Conservation (phyloP, 208 protist species). For the Crithidia acanthocephali region DNA sequence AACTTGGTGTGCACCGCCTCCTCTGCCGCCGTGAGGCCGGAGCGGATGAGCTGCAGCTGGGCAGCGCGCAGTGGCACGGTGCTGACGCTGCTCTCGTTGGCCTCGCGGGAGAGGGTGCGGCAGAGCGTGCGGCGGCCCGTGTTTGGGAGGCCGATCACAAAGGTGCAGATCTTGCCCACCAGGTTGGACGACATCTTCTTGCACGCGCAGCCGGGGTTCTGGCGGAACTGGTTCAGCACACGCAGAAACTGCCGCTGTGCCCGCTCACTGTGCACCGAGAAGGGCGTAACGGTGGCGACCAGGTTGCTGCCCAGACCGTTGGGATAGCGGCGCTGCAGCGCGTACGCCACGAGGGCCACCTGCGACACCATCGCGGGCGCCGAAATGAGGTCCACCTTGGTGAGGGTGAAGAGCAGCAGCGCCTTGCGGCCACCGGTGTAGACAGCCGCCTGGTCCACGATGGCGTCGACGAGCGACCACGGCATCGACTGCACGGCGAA, state of each 20-base stretch:
- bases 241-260: slow-evolving; percentile 59
- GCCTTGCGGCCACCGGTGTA: slow-evolving; percentile 71
- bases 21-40: slow-evolving; percentile 34
- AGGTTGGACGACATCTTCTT: slow-evolving; percentile 73
- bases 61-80: slow-evolving; percentile 73
- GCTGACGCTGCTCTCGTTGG: slow-evolving; percentile 62
- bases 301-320: slow-evolving; percentile 47
- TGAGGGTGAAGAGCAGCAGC: slow-evolving; percentile 80
- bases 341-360: slow-evolving; percentile 68
- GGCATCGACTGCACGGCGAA: slow-evolving; percentile 85
- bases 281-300: slow-evolving; percentile 53
- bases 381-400: slow-evolving; percentile 84
- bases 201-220: slow-evolving; percentile 53
- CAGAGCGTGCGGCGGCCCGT: slow-evolving; percentile 73
- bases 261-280: slow-evolving; percentile 72
- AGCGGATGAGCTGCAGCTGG: slow-evolving; percentile 74
- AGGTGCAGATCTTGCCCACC: slow-evolving; percentile 71
- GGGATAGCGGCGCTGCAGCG: slow-evolving; percentile 65
- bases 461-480: slow-evolving; percentile 82
- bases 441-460: slow-evolving; percentile 53
- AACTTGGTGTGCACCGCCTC: slow-evolving; percentile 62
- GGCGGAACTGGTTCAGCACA: slow-evolving; percentile 69
- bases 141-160: slow-evolving; percentile 86
- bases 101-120: slow-evolving; percentile 52
- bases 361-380: slow-evolving; percentile 74